Percentiles rank a stretch among this genome's conserved stretches.
Evolutionary conservation across 257 asterid species (phyloP).

Genomic region (Petrea volubilis): DNA sequence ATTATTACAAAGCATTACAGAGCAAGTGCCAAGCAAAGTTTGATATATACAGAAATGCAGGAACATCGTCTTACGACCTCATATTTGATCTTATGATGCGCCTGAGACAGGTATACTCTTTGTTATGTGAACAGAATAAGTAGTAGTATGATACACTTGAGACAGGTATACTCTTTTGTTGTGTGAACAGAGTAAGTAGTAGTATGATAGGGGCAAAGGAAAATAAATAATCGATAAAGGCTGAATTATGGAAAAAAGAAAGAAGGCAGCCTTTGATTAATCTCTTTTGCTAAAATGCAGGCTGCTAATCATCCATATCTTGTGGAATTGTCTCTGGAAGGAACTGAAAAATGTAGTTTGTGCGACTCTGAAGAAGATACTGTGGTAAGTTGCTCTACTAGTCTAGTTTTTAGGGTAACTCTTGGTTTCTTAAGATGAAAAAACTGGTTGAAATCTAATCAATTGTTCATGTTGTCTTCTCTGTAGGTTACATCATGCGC

Average conservation of each 20-base stretch:
- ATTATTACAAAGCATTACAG: slow-evolving; percentile 80
- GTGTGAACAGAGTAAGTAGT: too few species aligned
- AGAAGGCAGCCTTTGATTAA: slow-evolving; percentile 11
- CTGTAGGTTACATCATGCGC: slow-evolving; percentile 78
- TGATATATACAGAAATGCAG: slow-evolving; percentile 85
- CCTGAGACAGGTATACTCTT: slow-evolving; percentile 74
- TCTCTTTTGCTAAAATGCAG: slow-evolving; percentile 38
- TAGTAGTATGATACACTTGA: too few species aligned
- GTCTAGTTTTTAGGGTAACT: too few species aligned
- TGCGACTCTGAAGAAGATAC: slow-evolving; percentile 84
- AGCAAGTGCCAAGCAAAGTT: slow-evolving; percentile 89
- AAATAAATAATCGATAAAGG: too few species aligned
- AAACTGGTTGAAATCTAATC: too few species aligned
- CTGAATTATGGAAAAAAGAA: too few species aligned
- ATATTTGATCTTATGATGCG: slow-evolving; percentile 92
- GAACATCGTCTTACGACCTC: slow-evolving; percentile 81
- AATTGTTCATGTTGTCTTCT: too few species aligned
- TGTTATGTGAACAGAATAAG: too few species aligned
- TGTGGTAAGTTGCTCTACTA: slow-evolving; percentile 80
- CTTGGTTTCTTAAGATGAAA: too few species aligned
- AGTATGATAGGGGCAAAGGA: too few species aligned
- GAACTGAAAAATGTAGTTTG: slow-evolving; percentile 60
- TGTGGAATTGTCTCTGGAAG: slow-evolving; percentile 70
- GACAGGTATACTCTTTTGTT: too few species aligned
- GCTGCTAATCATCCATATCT: slow-evolving; percentile 99